Evolutionary conservation across 352 stramenopile genomes (phyloP), one percentile per base, ranked within the genome.

Genomic region (Phytophthora fragariaefolia): DNA sequence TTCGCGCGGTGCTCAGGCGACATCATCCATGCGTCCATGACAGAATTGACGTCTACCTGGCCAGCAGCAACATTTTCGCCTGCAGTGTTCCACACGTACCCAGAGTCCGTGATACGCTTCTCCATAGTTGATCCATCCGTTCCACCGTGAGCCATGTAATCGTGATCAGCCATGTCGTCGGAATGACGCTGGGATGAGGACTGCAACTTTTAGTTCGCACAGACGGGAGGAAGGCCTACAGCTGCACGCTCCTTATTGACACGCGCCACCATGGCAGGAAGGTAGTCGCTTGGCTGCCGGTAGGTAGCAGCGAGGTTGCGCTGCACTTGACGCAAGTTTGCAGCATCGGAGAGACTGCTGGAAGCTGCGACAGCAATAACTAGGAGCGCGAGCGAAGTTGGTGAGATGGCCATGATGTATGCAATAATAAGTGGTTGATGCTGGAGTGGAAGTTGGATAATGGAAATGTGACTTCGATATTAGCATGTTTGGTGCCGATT

Each of bases 91-190:
- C 79, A 86, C 18, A 74, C 51, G 59, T 82, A 89, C 0, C 73
- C 68, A 13, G 76, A 13, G 6, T 67, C 59, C 22, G 65, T 80
- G 22, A 89, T 77, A 13, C 80, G 75, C 30, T 59, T 15, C 3
- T 26, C 45, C 64, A 80, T 76, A 1, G 68, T 81, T 23, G 74
- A 82, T 0, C 76, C 79, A 22, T 72, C 66, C 8, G 71, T 65
- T 34, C 76, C 79, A 0, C 61, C 73, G 69, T 84, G 79, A 22
- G 54, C 69, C 72, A 85, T 83, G 24, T 72, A 85, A 62, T 83
- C 71, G 49, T 82, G 67, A 10, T 46, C 53, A 2, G 76, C 76
- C 66, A 77, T 75, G 45, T 87, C 79, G 17, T 77, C 49, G 4
- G 59, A 76, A 28, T 66, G 67, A 17, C 28, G 20, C 40, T 73